Evolutionary conservation across 2,329 filamentous ascomycete genomes (phyloP).

Genomic region (Chrysoporthe cubensis): DNA sequence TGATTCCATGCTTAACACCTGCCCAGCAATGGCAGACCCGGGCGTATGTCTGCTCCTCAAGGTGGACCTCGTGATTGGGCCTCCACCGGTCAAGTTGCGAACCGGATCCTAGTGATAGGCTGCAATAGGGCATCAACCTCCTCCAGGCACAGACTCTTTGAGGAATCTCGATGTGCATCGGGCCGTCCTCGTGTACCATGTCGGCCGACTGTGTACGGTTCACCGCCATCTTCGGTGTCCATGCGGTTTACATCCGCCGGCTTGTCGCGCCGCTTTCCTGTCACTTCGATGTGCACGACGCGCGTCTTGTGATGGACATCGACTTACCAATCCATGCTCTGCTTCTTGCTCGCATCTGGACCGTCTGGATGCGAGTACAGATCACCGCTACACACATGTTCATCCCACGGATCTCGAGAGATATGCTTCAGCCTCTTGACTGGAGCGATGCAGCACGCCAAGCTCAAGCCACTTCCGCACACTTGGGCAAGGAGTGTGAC

Average conservation of each 20-base stretch:
- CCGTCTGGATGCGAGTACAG: neutral
- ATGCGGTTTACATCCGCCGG: slow-evolving; percentile 2
- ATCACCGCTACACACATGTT: neutral
- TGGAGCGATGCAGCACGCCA: slow-evolving; percentile 15
- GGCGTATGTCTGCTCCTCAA: neutral
- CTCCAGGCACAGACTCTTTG: neutral
- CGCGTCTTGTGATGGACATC: neutral
- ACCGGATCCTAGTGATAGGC: slow-evolving; percentile 6
- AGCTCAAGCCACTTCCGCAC: slow-evolving; percentile 5
- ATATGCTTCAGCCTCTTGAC: slow-evolving; percentile 15
- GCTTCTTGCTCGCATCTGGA: neutral
- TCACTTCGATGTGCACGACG: neutral
- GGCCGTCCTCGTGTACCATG: neutral
- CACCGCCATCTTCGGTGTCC: neutral
- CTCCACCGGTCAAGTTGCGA: slow-evolving; percentile 4
- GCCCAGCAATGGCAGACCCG: neutral
- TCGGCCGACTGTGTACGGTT: neutral
- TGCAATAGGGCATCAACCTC: neutral
- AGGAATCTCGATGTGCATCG: neutral
- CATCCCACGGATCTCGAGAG: slow-evolving; percentile 14
- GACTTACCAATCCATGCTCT: neutral
- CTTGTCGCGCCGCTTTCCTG: slow-evolving; percentile 15
- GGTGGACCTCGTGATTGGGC: slow-evolving; percentile 8
- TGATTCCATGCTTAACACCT: slow-evolving; percentile 14
- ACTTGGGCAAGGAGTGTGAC: slow-evolving; percentile 8